Evolutionary conservation across 805 yeast species (phyloP), one percentile per base, ranked within the genome.

Genomic region (Ogataea saltuana): DNA sequence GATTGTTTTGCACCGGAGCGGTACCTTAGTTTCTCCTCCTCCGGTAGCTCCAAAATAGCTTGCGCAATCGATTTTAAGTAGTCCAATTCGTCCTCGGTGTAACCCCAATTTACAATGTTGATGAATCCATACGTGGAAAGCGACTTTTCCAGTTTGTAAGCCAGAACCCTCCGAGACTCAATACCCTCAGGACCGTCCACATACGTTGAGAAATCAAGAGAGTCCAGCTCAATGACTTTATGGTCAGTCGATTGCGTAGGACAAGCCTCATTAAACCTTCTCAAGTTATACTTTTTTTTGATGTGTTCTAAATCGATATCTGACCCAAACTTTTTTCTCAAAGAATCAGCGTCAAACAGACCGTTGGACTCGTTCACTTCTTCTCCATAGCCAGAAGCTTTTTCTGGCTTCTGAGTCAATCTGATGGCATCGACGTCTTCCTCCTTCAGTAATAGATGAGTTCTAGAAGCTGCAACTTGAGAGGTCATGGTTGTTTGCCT

Each of bases 111-210:
- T 7, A 58, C 54, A 16, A 72, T 44, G 13, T 68, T 67, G 55
- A 72, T 69, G 49, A 72, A 72, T 2, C 78, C 78, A 39, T 65
- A 64, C 1, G 71, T 66, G 5, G 70, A 58, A 25, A 72, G 48
- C 0, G 76, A 68, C 17, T 54, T 49, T 44, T 72, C 75, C 8
- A 72, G 54, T 35, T 61, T 58, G 2, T 39, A 44, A 1, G 76
- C 77, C 34, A 72, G 57, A 12, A 33, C 45, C 40, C 53, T 46
- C 23, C 76, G 53, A 9, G 59, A 42, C 8, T 46, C 54, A 10
- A 58, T 51, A 12, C 63, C 61, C 27, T 64, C 70, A 0, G 60
- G 59, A 1, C 75, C 76, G 16, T 68, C 71, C 16, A 56, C 47
- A 48, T 53, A 72, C 18, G 57, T 52, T 1, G 67, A 48, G 15